phyloP scores from a whole-genome alignment of 2,329 filamentous ascomycete species.

The Alternaria tenuissima region DNA sequence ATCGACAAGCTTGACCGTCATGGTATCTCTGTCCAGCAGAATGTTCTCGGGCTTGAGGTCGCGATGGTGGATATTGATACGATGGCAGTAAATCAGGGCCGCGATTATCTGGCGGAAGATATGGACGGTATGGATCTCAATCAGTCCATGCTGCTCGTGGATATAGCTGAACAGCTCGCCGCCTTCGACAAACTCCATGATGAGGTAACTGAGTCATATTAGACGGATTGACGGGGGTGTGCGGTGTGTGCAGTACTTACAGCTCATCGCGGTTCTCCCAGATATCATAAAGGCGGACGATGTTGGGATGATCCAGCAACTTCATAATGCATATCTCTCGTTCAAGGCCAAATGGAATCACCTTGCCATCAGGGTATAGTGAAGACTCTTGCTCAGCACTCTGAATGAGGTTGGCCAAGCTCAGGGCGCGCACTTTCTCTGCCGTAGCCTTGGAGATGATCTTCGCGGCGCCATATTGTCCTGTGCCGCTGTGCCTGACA shows the following conservation, averaged over 20 bases:
- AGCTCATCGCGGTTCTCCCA: constrained; percentile 97
- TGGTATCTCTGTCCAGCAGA: constrained; percentile 73
- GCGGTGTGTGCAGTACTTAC: constrained; percentile 62
- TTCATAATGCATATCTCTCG: constrained; percentile 97
- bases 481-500: constrained; percentile 80
- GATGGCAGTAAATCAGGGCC: constrained; percentile 90
- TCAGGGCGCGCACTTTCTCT: constrained; percentile 82
- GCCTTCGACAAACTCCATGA: constrained; percentile 89
- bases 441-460: constrained; percentile 86
- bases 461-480: constrained; percentile 89
- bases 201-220: constrained; percentile 74
- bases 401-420: constrained; percentile 81
- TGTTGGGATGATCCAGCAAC: constrained; percentile 91
- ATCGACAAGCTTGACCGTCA: constrained; percentile 91
- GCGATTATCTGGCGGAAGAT: constrained; percentile 95
- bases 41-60: constrained; percentile 99
- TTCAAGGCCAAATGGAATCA: constrained; percentile 88
- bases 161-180: constrained; percentile 91
- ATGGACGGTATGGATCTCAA: constrained; percentile 80
- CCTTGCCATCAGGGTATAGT: constrained; percentile 65
- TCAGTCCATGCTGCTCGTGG: constrained; percentile 73
- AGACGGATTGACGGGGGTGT: constrained; percentile 8
- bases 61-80: constrained; percentile 93
- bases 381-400: constrained; percentile 68
- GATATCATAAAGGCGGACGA: constrained; percentile 93